A percentile compares a stretch with the other conserved stretches of the same genome.
Conservation (phyloP, 768 basidiomycete species). For the Tricholoma matsutake region DNA sequence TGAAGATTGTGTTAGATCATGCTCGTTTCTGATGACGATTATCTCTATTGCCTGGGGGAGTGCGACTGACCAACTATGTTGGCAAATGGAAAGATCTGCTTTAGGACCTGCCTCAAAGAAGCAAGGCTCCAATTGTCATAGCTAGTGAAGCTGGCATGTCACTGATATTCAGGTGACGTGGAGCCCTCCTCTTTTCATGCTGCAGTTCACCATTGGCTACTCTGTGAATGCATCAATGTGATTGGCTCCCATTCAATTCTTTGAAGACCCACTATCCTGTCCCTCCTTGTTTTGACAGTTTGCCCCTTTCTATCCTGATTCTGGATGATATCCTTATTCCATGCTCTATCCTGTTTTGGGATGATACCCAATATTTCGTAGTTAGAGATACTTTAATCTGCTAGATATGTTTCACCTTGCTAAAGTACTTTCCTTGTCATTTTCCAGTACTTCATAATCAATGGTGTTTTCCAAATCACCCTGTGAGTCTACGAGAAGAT, state of each 20-base stretch:
- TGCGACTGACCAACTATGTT: neutral
- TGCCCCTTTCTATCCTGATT: neutral
- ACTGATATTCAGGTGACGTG: neutral
- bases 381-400: too few relatives aligned
- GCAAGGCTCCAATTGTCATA: neutral
- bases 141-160: neutral
- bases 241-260: conserved; percentile 1
- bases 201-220: conserved; percentile 1
- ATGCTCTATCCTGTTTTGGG: neutral
- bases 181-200: neutral
- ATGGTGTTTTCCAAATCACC: too few relatives aligned
- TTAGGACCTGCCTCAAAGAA: neutral
- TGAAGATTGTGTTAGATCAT: neutral
- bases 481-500: too few relatives aligned
- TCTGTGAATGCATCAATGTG: neutral
- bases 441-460: too few relatives aligned
- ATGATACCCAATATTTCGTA: neutral
- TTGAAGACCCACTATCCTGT: neutral
- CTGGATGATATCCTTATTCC: neutral
- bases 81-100: neutral
- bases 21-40: neutral
- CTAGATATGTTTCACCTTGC: too few relatives aligned
- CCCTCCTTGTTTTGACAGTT: neutral
- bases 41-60: neutral
- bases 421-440: too few relatives aligned